Evolutionary conservation across 352 stramenopile genomes (phyloP).

Genomic region (Saprolegnia diclina): DNA sequence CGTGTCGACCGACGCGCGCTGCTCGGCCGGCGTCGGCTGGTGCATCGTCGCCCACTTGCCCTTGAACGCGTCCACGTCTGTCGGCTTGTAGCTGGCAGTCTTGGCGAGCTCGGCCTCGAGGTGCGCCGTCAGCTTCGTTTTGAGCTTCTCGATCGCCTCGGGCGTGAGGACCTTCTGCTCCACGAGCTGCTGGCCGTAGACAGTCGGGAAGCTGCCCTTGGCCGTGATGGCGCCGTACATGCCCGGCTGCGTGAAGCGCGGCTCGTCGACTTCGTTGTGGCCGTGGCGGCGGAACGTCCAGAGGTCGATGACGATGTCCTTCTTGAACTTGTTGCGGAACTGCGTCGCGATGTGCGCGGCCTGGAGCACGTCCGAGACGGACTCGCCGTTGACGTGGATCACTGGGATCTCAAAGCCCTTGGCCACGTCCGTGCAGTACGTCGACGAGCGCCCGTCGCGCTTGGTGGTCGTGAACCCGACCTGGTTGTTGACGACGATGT

Average conservation of each 20-base stretch:
- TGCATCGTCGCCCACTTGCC: slow-evolving; percentile 57
- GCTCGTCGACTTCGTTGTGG: slow-evolving; percentile 88
- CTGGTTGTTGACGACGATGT: slow-evolving; percentile 88
- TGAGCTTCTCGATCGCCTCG: slow-evolving; percentile 49
- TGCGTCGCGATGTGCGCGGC: slow-evolving; percentile 64
- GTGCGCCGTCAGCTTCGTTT: slow-evolving; percentile 52
- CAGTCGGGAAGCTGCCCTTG: slow-evolving; percentile 55
- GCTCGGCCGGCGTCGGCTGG: slow-evolving; percentile 39
- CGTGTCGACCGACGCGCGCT: slow-evolving; percentile 34
- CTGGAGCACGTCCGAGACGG: slow-evolving; percentile 65
- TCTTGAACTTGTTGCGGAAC: slow-evolving; percentile 79
- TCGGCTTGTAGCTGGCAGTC: slow-evolving; percentile 54
- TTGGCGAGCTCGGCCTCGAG: slow-evolving; percentile 61
- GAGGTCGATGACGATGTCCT: slow-evolving; percentile 84
- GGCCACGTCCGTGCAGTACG: slow-evolving; percentile 79
- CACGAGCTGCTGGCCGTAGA: slow-evolving; percentile 66
- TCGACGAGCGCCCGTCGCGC: slow-evolving; percentile 67
- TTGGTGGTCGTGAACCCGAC: slow-evolving; percentile 87
- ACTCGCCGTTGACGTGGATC: slow-evolving; percentile 87
- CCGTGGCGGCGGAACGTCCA: slow-evolving; percentile 79
- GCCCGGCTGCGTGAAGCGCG: slow-evolving; percentile 81
- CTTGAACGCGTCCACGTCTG: slow-evolving; percentile 65
- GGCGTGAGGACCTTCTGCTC: slow-evolving; percentile 46
- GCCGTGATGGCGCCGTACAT: slow-evolving; percentile 78
- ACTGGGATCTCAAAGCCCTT: slow-evolving; percentile 77